Evolutionary conservation across 2,329 filamentous ascomycete species (phyloP), one percentile per base, ranked within the genome.

Genomic region (Diaporthe aspalathi): DNA sequence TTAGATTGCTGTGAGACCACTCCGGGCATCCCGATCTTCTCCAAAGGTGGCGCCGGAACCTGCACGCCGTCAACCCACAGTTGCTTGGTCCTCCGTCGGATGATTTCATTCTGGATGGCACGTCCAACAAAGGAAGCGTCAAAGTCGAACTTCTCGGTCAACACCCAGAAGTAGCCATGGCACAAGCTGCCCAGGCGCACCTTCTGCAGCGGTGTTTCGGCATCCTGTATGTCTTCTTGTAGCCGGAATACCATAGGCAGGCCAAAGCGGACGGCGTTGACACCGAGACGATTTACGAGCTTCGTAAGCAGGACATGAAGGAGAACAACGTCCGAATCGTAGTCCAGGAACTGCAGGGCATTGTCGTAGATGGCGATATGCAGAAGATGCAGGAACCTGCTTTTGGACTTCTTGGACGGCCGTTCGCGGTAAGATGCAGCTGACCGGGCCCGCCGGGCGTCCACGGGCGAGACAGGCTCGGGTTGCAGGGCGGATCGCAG

Each of bases 301-400:
- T 89, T 93, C 14, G 89, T 85, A 47, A 97, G 86, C 14, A 98
- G 85, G 4, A 94, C 85, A 77, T 97, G 94, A 11, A 97, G 84
- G 17, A 97, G 82, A 35, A 94, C 83, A 38, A 97, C 87, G 76
- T 97, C 94, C 0, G 89, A 86, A 73, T 96, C 93, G 54, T 88
- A 91, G 32, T 91, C 88, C 27, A 93, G 86, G 74, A 86, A 90
- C 76, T 96, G 92, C 27, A 95, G 83, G 9, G 93, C 93, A 75
- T 93, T 93, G 79, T 98, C 95, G 80, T 97, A 98, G n/a, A 96
- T 88, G 63, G 93, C 91, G 54, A 98, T 86, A 81, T 98, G 95
- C 3, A 98, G 84, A 4, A 97, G 85, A 68, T 94, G 89, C 62
- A 98, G 82, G 78, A 97, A 98, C 50, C 90, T 91, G n/a, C 90